Conservation (phyloP, 2,329 filamentous ascomycete species). For the Pseudogymnoascus destructans region DNA sequence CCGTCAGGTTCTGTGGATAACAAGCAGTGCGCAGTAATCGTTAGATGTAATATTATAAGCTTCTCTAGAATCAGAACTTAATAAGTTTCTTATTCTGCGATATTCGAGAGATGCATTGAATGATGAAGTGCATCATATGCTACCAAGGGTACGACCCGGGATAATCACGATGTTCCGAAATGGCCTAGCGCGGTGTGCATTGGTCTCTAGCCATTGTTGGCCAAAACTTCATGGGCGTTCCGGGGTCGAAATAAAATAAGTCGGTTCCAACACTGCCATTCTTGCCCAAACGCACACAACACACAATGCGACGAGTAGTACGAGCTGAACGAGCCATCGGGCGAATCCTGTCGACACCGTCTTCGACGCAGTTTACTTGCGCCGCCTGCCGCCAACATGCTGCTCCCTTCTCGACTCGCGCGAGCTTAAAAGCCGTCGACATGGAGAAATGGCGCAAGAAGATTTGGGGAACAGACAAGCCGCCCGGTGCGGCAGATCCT, state of each 20-base stretch:
- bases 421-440: slow-evolving; percentile 20
- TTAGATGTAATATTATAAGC: not conserved
- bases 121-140: slow-evolving; percentile 1
- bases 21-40: not conserved
- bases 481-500: slow-evolving; percentile 35
- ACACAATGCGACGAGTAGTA: slow-evolving; percentile 3
- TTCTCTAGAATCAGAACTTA: not conserved
- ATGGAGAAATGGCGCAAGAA: slow-evolving; percentile 34
- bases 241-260: not conserved
- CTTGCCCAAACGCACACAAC: not conserved
- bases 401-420: slow-evolving; percentile 22
- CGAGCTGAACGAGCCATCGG: slow-evolving; percentile 4
- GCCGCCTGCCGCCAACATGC: slow-evolving; percentile 19
- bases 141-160: not conserved
- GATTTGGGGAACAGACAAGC: slow-evolving; percentile 37
- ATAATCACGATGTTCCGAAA: not conserved
- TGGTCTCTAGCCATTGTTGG: slow-evolving; percentile 1
- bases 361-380: slow-evolving; percentile 15
- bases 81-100: not conserved
- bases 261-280: not conserved
- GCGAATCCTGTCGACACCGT: not conserved
- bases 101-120: not conserved
- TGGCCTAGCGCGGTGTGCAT: not conserved
- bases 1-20: not conserved
- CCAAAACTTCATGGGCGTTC: slow-evolving; percentile 5